Conservation (phyloP, 805 yeast genomes). For the Starmerella bombi region DNA sequence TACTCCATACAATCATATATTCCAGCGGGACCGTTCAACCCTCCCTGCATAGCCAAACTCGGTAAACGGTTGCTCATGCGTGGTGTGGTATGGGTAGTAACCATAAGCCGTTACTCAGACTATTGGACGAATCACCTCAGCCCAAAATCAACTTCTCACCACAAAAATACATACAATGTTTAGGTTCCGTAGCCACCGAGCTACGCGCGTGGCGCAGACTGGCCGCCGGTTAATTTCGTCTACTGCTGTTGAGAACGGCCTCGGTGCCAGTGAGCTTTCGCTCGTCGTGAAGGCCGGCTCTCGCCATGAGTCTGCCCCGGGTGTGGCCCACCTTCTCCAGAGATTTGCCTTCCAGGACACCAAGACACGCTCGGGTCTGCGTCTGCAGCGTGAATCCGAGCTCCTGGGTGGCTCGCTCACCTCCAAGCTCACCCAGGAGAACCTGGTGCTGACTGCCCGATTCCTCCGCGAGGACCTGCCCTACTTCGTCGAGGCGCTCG, state of each 20-base stretch:
- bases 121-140: constrained; percentile 2
- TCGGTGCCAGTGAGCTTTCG: constrained; percentile 59
- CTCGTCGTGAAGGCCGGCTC: constrained; percentile 75
- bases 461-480: constrained; percentile 85
- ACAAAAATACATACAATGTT: constrained; percentile 3
- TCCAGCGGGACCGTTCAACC: too few relatives aligned
- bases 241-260: constrained; percentile 36
- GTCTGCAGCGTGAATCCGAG: constrained; percentile 90
- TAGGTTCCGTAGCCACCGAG: constrained; percentile 12
- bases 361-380: constrained; percentile 67
- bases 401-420: constrained; percentile 74
- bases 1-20: too few relatives aligned
- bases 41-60: too few relatives aligned
- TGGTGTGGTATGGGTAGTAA: too few relatives aligned
- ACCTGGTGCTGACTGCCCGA: constrained; percentile 62
- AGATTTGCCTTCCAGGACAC: constrained; percentile 73
- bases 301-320: constrained; percentile 53
- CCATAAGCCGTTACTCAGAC: too few relatives aligned
- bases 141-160: constrained; percentile 1
- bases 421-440: constrained; percentile 67
- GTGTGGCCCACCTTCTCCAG: constrained; percentile 74
- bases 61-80: too few relatives aligned
- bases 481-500: constrained; percentile 75
- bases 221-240: constrained; percentile 12
- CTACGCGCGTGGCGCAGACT: constrained; percentile 7